phyloP scores from a whole-genome alignment of 257 asterid species.

The Capsicum chinense region DNA sequence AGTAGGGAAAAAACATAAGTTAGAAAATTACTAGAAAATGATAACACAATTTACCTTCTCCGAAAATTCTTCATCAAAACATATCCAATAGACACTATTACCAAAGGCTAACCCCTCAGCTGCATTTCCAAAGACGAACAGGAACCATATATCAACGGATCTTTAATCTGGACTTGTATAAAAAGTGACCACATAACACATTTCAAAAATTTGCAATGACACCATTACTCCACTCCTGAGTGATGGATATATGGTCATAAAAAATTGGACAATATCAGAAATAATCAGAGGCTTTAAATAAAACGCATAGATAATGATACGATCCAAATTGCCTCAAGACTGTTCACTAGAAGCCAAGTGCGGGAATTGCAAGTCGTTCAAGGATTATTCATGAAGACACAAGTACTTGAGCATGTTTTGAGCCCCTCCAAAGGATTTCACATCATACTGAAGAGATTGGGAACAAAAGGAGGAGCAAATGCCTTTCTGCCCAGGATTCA shows the following conservation, averaged over 20 bases:
- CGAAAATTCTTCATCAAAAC: slow-evolving; percentile 75
- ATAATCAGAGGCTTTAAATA: background rate
- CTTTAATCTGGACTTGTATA: slow-evolving; percentile 14
- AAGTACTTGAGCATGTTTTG: too few relatives aligned
- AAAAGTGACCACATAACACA: background rate
- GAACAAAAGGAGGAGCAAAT: too few relatives aligned
- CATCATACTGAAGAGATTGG: too few relatives aligned
- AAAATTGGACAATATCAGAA: background rate
- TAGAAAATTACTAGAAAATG: background rate
- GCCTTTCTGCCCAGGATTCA: too few relatives aligned
- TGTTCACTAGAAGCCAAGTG: too few relatives aligned
- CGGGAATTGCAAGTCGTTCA: too few relatives aligned
- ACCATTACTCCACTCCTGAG: background rate
- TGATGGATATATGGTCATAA: background rate
- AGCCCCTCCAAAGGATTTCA: too few relatives aligned
- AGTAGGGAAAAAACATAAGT: background rate
- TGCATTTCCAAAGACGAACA: slow-evolving; percentile 48
- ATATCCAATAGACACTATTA: slow-evolving; percentile 87
- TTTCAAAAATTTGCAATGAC: background rate
- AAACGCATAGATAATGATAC: background rate
- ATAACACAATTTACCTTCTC: slow-evolving; percentile 58
- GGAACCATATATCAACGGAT: slow-evolving; percentile 5
- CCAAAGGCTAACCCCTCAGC: slow-evolving; percentile 91
- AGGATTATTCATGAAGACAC: too few relatives aligned
- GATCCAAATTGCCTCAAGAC: too few relatives aligned